These are phyloP conservation scores for Panicum miliaceum DNA, from an alignment of 176 grass and related monocot species.

Conservation along the genomic window DNA sequence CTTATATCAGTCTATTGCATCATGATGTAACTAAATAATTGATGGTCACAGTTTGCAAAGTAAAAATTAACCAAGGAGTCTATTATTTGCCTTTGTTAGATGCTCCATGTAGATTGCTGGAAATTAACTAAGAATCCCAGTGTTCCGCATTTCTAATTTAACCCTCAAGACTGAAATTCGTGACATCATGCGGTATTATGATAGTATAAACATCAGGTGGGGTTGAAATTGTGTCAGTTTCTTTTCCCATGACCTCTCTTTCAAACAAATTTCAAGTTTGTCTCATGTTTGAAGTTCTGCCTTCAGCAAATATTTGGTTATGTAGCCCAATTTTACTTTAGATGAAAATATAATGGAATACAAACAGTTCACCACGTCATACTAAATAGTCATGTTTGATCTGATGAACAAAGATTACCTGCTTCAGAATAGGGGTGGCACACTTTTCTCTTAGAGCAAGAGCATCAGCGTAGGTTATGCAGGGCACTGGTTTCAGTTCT, in stretches of 20 bases:
- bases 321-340: neutral
- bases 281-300: neutral
- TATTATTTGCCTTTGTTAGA: neutral
- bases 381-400: neutral
- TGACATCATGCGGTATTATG: neutral
- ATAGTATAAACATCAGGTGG: neutral
- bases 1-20: neutral
- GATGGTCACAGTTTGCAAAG: neutral
- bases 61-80: neutral
- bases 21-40: constrained; percentile 18
- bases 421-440: constrained; percentile 91
- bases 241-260: neutral
- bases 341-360: neutral
- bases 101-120: neutral
- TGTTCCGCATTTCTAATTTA: neutral
- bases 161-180: neutral
- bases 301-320: neutral
- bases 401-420: constrained; percentile 51
- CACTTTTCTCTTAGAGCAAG: constrained; percentile 83
- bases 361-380: neutral
- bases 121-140: constrained; percentile 3
- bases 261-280: neutral
- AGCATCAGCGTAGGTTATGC: constrained; percentile 86
- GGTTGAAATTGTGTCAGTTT: neutral
- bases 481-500: constrained; percentile 93